These are phyloP conservation scores for Phytopythium boreale DNA, from an alignment of 352 stramenopile species.

Conservation along the genomic window DNA sequence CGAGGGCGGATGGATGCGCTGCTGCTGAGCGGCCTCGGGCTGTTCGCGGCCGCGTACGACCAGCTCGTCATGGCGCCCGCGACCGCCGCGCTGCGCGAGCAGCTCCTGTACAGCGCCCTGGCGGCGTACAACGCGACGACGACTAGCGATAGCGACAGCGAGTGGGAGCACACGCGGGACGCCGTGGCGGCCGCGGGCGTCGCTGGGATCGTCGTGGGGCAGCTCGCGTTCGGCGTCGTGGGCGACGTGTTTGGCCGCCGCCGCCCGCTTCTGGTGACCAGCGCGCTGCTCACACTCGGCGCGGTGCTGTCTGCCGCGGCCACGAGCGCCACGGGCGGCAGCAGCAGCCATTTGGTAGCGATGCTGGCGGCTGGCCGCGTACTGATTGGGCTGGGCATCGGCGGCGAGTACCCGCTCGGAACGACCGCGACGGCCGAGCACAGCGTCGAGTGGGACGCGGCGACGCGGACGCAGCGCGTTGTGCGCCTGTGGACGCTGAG, in stretches of 20 bases:
- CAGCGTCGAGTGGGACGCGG: not conserved
- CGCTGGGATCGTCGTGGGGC: constrained; percentile 30
- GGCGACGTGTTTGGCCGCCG: constrained; percentile 33
- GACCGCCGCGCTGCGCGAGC: not conserved
- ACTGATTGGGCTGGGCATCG: not conserved
- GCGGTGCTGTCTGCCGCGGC: not conserved
- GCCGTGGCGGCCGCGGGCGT: constrained; percentile 28
- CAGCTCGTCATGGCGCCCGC: not conserved
- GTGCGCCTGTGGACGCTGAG: not conserved
- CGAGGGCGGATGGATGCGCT: not conserved
- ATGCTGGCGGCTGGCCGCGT: not conserved
- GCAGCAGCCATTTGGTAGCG: not conserved
- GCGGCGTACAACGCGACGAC: too few relatives aligned
- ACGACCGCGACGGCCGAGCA: constrained; percentile 2
- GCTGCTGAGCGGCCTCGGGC: not conserved
- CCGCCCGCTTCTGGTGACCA: not conserved
- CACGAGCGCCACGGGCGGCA: not conserved
- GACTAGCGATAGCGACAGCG: not conserved
- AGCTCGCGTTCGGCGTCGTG: constrained; percentile 31
- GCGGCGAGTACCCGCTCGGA: constrained; percentile 2
- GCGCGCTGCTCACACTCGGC: constrained; percentile 1
- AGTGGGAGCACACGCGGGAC: not conserved
- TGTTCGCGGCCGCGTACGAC: not conserved
- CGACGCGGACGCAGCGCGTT: not conserved
- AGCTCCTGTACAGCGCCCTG: not conserved